A percentile compares a stretch with the other conserved stretches of the same genome.
These are phyloP conservation scores for Rhodotorula sp. DNA, from an alignment of 1,284 basidiomycete species.

Conservation along the genomic window DNA sequence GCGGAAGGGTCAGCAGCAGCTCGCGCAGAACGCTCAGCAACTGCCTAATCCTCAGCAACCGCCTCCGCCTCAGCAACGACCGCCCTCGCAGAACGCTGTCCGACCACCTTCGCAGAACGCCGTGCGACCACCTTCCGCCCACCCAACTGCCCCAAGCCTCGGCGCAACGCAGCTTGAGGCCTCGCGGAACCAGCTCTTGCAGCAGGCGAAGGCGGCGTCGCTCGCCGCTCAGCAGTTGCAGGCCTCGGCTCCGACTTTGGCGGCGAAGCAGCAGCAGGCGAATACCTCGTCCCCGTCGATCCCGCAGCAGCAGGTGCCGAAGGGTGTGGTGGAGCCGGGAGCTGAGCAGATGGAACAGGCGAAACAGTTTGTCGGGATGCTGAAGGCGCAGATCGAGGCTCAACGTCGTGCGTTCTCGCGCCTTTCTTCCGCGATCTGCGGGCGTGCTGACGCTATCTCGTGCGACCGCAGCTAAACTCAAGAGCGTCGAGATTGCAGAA, in stretches of 20 bases:
- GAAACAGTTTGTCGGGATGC: slow-evolving; percentile 7
- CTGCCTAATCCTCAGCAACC: slow-evolving; percentile 1
- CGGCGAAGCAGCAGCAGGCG: neutral
- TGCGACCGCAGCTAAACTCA: slow-evolving; percentile 19
- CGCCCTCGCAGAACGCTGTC: slow-evolving; percentile 2
- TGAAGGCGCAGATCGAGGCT: slow-evolving; percentile 18
- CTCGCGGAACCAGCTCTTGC: slow-evolving; percentile 13
- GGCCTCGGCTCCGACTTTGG: neutral
- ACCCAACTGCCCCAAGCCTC: slow-evolving; percentile 6
- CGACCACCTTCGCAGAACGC: slow-evolving; percentile 8
- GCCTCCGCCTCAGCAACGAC: neutral
- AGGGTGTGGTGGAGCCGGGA: slow-evolving; percentile 23
- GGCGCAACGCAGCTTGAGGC: slow-evolving; percentile 8
- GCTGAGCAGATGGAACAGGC: slow-evolving; percentile 34
- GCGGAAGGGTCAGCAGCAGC: slow-evolving; percentile 7
- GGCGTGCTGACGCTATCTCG: neutral
- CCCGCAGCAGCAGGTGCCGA: neutral
- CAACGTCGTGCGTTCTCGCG: slow-evolving; percentile 14
- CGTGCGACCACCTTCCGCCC: neutral
- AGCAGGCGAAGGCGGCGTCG: slow-evolving; percentile 18
- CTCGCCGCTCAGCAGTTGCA: slow-evolving; percentile 11
- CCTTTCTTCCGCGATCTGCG: neutral
- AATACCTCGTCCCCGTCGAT: neutral
- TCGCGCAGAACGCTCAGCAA: neutral
- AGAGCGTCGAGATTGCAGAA: slow-evolving; percentile 31